Conservation (phyloP, 179 eudicot genomes). For the Beta lomatogona region DNA sequence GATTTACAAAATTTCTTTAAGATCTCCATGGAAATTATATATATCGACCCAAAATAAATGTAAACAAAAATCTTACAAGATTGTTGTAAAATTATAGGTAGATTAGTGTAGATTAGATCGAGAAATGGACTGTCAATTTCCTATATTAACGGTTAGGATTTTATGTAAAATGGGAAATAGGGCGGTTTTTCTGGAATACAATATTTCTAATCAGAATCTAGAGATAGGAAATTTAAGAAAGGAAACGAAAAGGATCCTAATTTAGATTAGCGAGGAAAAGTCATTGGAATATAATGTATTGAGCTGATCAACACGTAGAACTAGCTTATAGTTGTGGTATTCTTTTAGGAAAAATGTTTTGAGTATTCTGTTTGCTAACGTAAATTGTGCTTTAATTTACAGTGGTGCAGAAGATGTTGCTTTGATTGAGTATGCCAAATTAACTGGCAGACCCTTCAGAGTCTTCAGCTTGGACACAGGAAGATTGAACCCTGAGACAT, state of each 20-base stretch:
- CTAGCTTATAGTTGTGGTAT: background rate
- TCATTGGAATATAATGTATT: background rate
- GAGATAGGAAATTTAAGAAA: too few species aligned
- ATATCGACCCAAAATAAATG: background rate
- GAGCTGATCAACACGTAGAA: background rate
- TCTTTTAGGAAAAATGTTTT: background rate
- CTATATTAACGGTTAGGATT: too few species aligned
- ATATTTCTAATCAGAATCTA: too few species aligned
- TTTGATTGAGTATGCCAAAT: conserved; percentile 85
- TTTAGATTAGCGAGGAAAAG: background rate
- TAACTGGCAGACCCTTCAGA: conserved; percentile 86
- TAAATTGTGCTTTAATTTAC: conserved; percentile 26
- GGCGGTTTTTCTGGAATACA: too few species aligned
- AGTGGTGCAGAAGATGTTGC: conserved; percentile 99
- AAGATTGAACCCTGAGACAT: conserved; percentile 86
- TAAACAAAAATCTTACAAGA: background rate
- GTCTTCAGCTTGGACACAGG: conserved; percentile 94
- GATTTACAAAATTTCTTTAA: too few species aligned
- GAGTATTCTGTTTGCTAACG: conserved; percentile 9
- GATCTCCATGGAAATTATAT: too few species aligned
- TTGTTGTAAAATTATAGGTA: background rate
- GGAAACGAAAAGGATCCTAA: too few species aligned
- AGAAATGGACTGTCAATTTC: too few species aligned
- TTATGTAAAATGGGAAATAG: too few species aligned
- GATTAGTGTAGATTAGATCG: too few species aligned